A percentile compares a stretch with the other conserved stretches of the same genome.
These are phyloP conservation scores for Penicillium sp. DNA, from an alignment of 2,329 filamentous ascomycete species.

Conservation along the genomic window DNA sequence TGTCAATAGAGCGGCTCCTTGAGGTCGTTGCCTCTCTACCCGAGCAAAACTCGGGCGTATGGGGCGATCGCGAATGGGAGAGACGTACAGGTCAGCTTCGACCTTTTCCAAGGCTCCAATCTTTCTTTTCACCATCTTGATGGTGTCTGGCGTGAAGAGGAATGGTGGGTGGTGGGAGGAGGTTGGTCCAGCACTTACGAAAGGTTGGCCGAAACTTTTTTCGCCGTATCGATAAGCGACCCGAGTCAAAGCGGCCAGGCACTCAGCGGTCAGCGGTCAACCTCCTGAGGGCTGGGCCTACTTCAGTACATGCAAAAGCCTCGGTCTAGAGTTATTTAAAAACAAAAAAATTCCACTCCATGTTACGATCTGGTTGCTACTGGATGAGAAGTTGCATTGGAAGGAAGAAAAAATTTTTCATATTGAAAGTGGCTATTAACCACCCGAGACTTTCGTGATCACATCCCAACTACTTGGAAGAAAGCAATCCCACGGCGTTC, in stretches of 20 bases:
- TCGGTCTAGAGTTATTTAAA: too few relatives aligned
- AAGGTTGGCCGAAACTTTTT: conserved; percentile 31
- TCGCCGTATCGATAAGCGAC: conserved; percentile 41
- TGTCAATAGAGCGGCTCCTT: conserved; percentile 27
- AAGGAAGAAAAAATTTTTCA: conserved; percentile 30
- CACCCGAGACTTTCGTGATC: conserved; percentile 44
- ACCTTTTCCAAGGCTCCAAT: conserved; percentile 93
- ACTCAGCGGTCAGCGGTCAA: too few relatives aligned
- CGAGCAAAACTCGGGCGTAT: conserved; percentile 6
- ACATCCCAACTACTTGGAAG: conserved; percentile 47
- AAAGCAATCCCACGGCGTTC: conserved; percentile 44
- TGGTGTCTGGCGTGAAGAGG: conserved; percentile 5
- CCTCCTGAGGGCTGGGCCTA: too few relatives aligned
- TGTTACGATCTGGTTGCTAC: too few relatives aligned
- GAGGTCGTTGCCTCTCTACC: too few relatives aligned
- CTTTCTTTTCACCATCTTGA: conserved; percentile 79
- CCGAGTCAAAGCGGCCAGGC: neutral
- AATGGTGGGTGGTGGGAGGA: conserved; percentile 60
- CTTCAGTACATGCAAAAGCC: too few relatives aligned
- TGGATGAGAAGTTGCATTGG: conserved; percentile 2
- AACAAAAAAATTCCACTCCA: too few relatives aligned
- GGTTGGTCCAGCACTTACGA: conserved; percentile 61
- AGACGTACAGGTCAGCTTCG: conserved; percentile 78
- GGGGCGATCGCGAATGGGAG: neutral
- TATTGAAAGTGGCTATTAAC: conserved; percentile 31